These are phyloP conservation scores for Hebeloma cylindrosporum DNA, from an alignment of 768 basidiomycete species.

Conservation along the genomic window DNA sequence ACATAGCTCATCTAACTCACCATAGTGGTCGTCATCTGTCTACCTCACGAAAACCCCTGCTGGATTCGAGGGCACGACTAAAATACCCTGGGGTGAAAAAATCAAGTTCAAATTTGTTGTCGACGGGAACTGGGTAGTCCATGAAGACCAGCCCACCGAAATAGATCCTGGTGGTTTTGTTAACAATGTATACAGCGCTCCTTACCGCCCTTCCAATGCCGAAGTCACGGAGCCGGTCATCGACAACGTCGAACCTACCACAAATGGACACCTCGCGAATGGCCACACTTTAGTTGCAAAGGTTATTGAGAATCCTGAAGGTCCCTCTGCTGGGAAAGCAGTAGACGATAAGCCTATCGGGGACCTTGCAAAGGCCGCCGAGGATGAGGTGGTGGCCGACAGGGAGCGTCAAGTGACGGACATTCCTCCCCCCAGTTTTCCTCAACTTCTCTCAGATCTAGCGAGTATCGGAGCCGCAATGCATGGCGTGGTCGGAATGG, in stretches of 20 bases:
- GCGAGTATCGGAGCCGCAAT: constrained; percentile 40
- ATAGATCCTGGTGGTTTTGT: constrained; percentile 60
- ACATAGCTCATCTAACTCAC: constrained; percentile 10
- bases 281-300: constrained; percentile 7
- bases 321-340: constrained; percentile 10
- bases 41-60: constrained; percentile 50
- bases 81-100: constrained; percentile 62
- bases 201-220: constrained; percentile 39
- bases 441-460: constrained; percentile 37
- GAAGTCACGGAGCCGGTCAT: constrained; percentile 8
- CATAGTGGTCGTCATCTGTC: constrained; percentile 62
- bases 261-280: constrained; percentile 18
- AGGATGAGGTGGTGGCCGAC: constrained; percentile 2
- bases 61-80: constrained; percentile 55
- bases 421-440: constrained; percentile 19
- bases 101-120: constrained; percentile 80
- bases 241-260: constrained; percentile 5
- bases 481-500: constrained; percentile 38
- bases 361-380: constrained; percentile 8
- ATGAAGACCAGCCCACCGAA: constrained; percentile 58
- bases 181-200: constrained; percentile 66
- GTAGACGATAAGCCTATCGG: constrained; percentile 18
- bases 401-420: constrained; percentile 18
- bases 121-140: constrained; percentile 64
- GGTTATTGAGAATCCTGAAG: constrained; percentile 5